phyloP scores from a whole-genome alignment of 441 rosid genomes.

The Manihot esculenta region DNA sequence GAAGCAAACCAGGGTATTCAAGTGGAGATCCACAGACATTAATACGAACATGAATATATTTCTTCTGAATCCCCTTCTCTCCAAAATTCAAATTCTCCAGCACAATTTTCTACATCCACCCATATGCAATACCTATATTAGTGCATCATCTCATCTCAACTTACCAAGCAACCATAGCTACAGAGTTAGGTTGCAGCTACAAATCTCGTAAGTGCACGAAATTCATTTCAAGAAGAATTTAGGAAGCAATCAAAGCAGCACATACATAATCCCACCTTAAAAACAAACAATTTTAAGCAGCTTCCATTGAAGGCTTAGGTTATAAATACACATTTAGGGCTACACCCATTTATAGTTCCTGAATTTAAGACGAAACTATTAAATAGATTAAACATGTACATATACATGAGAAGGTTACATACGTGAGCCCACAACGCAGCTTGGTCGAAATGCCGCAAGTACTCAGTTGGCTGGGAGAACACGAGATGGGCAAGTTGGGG shows the following conservation, averaged over 20 bases:
- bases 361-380: background rate
- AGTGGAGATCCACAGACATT: constrained; percentile 79
- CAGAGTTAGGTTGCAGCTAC: background rate
- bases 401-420: constrained; percentile 15
- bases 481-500: constrained; percentile 61
- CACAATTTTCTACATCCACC: constrained; percentile 56
- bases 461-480: constrained; percentile 55
- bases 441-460: constrained; percentile 57
- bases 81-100: constrained; percentile 48
- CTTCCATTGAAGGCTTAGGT: background rate
- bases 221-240: constrained; percentile 6
- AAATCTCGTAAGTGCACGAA: background rate
- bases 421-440: constrained; percentile 87
- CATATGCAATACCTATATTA: constrained; percentile 19
- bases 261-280: background rate
- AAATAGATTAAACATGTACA: background rate
- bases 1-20: constrained; percentile 70
- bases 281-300: constrained; percentile 2
- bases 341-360: background rate
- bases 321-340: background rate
- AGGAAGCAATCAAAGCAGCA: no score
- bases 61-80: constrained; percentile 65
- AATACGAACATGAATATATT: constrained; percentile 80
- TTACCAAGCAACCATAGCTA: background rate
- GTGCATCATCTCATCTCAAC: background rate